A percentile compares a stretch with the other conserved stretches of the same genome.
Evolutionary conservation across 805 yeast genomes (phyloP).

Genomic region (Kazachstania viticola): DNA sequence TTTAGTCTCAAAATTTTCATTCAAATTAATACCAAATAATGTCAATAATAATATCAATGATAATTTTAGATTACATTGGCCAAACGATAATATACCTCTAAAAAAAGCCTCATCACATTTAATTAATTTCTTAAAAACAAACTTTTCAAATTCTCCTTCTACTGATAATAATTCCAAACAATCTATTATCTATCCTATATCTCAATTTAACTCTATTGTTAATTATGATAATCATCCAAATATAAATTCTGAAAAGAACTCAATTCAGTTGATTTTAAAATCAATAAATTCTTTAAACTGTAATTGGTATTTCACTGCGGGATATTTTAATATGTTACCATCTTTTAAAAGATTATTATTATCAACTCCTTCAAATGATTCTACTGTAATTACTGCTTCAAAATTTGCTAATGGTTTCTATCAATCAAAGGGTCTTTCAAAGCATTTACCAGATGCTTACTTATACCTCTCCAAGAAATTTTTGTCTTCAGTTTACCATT

Average conservation of each 20-base stretch:
- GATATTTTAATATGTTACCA: slow-evolving; percentile 87
- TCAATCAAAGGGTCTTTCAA: slow-evolving; percentile 69
- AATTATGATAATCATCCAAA: slow-evolving; percentile 37
- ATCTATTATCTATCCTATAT: slow-evolving; percentile 78
- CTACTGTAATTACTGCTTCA: slow-evolving; percentile 73
- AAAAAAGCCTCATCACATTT: slow-evolving; percentile 45
- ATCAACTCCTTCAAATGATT: slow-evolving; percentile 35
- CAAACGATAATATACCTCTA: slow-evolving; percentile 46
- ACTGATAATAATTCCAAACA: slow-evolving; percentile 22
- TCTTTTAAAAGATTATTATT: slow-evolving; percentile 51
- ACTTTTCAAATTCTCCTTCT: slow-evolving; percentile 2
- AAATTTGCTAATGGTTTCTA: slow-evolving; percentile 92
- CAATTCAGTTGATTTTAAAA: slow-evolving; percentile 50
- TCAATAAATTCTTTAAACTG: slow-evolving; percentile 40
- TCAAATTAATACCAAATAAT: neutral
- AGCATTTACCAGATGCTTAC: slow-evolving; percentile 79
- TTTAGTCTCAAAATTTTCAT: slow-evolving; percentile 44
- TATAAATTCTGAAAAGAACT: neutral
- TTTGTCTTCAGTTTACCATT: slow-evolving; percentile 36
- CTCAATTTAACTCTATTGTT: slow-evolving; percentile 81
- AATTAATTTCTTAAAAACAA: slow-evolving; percentile 41
- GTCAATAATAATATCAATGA: slow-evolving; percentile 33
- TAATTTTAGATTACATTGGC: slow-evolving; percentile 63
- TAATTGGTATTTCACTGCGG: slow-evolving; percentile 87
- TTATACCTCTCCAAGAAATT: slow-evolving; percentile 63